Conservation (phyloP, 1,284 basidiomycete genomes). For the Schizopora paradoxa region DNA sequence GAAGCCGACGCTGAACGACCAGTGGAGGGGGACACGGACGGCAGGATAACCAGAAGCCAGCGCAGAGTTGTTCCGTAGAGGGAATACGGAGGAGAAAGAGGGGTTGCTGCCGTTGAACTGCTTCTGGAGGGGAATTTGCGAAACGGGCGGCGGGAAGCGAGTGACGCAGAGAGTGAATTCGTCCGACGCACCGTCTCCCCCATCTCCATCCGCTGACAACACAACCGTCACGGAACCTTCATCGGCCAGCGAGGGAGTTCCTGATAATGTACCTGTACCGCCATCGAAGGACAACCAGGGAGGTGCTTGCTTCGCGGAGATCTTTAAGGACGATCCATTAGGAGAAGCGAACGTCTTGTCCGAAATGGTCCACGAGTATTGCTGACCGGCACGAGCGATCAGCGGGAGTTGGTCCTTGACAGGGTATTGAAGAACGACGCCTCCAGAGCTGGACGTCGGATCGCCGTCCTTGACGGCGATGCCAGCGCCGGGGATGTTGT, state of each 20-base stretch:
- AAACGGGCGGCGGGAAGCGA: conserved; percentile 45
- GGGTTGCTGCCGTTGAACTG: conserved; percentile 59
- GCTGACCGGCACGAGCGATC: conserved; percentile 52
- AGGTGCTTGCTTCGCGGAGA: conserved; percentile 48
- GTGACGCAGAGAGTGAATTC: conserved; percentile 60
- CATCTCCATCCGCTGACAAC: conserved; percentile 54
- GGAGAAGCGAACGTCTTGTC: conserved; percentile 52
- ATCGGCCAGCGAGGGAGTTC: conserved; percentile 52
- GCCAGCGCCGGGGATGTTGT: too few species aligned
- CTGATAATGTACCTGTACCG: conserved; percentile 45
- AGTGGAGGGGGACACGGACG: conserved; percentile 72
- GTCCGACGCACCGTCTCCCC: conserved; percentile 40
- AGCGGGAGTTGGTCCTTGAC: conserved; percentile 56
- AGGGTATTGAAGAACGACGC: too few species aligned
- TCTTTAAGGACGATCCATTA: conserved; percentile 36
- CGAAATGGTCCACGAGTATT: conserved; percentile 63
- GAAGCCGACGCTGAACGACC: conserved; percentile 92
- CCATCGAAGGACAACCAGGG: conserved; percentile 65
- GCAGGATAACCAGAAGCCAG: conserved; percentile 46
- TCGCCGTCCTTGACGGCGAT: too few species aligned
- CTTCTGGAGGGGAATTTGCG: conserved; percentile 49
- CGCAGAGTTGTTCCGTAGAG: conserved; percentile 50
- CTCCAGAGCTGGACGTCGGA: too few species aligned
- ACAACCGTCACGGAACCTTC: conserved; percentile 51
- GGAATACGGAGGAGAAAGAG: conserved; percentile 65